Percentiles rank a stretch among this genome's conserved stretches.
These are phyloP conservation scores for Globisporangium apiculatum DNA, from an alignment of 352 stramenopile species.

Conservation along the genomic window DNA sequence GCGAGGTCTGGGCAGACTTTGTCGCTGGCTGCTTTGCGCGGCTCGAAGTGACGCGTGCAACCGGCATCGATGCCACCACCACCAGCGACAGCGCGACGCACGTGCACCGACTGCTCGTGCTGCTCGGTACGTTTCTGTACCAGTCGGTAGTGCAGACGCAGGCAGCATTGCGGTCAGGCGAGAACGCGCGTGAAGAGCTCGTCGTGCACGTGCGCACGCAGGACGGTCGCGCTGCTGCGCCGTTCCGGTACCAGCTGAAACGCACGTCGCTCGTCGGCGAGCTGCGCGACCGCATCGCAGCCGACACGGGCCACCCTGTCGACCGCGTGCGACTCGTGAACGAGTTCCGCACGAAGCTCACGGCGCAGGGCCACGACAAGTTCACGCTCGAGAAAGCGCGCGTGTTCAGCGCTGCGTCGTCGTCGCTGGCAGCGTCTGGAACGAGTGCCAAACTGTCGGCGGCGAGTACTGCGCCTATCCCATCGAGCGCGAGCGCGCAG, in stretches of 20 bases:
- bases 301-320: slow-evolving; percentile 53
- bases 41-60: slow-evolving; percentile 18
- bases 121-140: slow-evolving; percentile 76
- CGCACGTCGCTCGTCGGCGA: slow-evolving; percentile 53
- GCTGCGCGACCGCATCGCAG: slow-evolving; percentile 53
- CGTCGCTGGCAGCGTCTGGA: not conserved
- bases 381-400: slow-evolving; percentile 64
- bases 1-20: slow-evolving; percentile 66
- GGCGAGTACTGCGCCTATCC: slow-evolving; percentile 17
- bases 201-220: slow-evolving; percentile 65
- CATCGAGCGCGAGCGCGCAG: slow-evolving; percentile 17
- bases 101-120: slow-evolving; percentile 41
- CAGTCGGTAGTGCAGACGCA: slow-evolving; percentile 41
- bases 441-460: slow-evolving; percentile 10
- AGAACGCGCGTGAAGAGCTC: slow-evolving; percentile 41
- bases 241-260: slow-evolving; percentile 52
- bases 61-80: not conserved
- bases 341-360: slow-evolving; percentile 64
- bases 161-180: not conserved
- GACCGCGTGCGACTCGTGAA: slow-evolving; percentile 66
- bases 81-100: slow-evolving; percentile 3
- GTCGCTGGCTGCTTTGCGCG: slow-evolving; percentile 37
- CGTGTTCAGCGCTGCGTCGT: slow-evolving; percentile 26
- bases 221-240: slow-evolving; percentile 47
- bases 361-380: slow-evolving; percentile 53